Conservation (phyloP, 2,329 filamentous ascomycete species). For the Aspergillus sp. region DNA sequence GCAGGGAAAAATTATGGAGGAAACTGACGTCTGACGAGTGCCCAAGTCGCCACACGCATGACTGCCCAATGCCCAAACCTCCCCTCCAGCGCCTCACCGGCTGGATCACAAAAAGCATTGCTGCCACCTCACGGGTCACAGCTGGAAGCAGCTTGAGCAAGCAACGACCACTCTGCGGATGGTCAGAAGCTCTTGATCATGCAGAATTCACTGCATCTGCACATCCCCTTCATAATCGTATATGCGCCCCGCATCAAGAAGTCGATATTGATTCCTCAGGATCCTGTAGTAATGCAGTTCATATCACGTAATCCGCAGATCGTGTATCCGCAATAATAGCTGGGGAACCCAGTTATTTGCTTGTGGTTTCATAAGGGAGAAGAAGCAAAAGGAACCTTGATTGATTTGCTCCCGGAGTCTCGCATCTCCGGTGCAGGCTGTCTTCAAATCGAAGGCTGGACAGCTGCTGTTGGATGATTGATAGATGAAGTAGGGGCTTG, state of each 20-base stretch:
- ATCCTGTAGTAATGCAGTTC: background rate
- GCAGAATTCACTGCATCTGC: background rate
- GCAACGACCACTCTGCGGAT: background rate
- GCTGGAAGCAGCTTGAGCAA: background rate
- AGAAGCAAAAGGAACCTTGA: constrained; percentile 1
- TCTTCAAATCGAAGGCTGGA: background rate
- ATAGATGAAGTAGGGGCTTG: background rate
- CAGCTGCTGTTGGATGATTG: background rate
- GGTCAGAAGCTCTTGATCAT: background rate
- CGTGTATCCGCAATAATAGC: background rate
- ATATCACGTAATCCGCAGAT: constrained; percentile 4
- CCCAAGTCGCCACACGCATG: constrained; percentile 38
- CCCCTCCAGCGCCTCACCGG: constrained; percentile 6
- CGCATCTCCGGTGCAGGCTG: background rate
- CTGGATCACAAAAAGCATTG: background rate
- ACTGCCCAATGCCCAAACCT: constrained; percentile 34
- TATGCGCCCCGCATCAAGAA: background rate
- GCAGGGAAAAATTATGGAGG: background rate
- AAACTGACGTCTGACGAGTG: constrained; percentile 20
- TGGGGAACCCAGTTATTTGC: background rate
- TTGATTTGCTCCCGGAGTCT: background rate
- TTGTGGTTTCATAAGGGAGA: background rate
- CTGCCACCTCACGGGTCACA: background rate
- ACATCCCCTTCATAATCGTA: background rate
- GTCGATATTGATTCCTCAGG: background rate